A percentile compares a stretch with the other conserved stretches of the same genome.
phyloP scores from a whole-genome alignment of 257 asterid species.

The Ballota nigra region DNA sequence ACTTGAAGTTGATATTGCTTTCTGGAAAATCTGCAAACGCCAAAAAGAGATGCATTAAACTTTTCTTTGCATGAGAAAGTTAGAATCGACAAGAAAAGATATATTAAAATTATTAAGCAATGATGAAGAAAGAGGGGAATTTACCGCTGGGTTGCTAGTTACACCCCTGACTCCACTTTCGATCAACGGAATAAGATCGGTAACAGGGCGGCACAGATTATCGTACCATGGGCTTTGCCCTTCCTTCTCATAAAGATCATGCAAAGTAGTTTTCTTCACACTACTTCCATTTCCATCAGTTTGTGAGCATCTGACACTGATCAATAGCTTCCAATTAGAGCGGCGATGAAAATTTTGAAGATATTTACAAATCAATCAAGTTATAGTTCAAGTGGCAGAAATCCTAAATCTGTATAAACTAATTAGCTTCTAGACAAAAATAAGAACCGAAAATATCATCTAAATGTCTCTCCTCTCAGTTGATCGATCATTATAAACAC shows the following conservation, averaged over 20 bases:
- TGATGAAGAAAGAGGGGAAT: neutral
- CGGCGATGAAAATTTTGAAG: neutral
- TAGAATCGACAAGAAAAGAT: neutral
- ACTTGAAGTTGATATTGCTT: constrained; percentile 96
- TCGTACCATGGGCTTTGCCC: constrained; percentile 99
- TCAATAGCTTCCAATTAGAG: constrained; percentile 10
- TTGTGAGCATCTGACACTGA: constrained; percentile 78
- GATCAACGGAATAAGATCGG: constrained; percentile 92
- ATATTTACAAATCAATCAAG: neutral
- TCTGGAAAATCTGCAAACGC: constrained; percentile 86
- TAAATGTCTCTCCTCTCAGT: neutral
- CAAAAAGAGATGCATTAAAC: neutral
- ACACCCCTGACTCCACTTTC: constrained; percentile 95
- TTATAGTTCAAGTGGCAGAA: neutral
- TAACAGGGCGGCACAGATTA: constrained; percentile 93
- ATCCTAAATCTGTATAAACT: neutral
- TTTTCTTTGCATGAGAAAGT: neutral
- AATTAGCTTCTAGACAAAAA: neutral
- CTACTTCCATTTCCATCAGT: constrained; percentile 72
- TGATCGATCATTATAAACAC: neutral
- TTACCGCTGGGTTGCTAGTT: constrained; percentile 99
- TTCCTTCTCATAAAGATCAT: constrained; percentile 90
- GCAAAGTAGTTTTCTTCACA: constrained; percentile 77
- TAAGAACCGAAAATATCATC: neutral
- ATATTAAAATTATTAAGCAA: neutral